Evolutionary conservation across 2,329 filamentous ascomycete species (phyloP).

Genomic region (Beauveria sp.): DNA sequence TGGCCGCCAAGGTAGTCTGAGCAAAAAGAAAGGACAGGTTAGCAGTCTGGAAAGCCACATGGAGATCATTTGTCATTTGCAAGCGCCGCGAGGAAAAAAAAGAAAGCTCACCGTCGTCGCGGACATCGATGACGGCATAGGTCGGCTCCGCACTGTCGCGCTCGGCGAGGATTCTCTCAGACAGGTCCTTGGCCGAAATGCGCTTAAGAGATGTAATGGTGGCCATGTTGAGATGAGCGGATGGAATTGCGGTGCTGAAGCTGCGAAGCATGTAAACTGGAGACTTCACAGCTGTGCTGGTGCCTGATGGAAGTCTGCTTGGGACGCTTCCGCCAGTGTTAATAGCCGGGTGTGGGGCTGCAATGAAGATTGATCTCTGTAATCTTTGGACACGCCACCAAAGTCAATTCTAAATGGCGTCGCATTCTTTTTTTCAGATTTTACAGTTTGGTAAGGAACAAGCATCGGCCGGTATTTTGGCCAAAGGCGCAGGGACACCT

Average conservation of each 20-base stretch:
- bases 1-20: slow-evolving; percentile 86
- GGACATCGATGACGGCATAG: slow-evolving; percentile 79
- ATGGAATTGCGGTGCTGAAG: background rate
- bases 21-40: background rate
- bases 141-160: slow-evolving; percentile 30
- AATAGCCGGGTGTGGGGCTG: background rate
- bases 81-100: background rate
- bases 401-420: too few species aligned
- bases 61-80: background rate
- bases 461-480: too few species aligned
- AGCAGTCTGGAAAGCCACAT: background rate
- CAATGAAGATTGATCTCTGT: too few species aligned
- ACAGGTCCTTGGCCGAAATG: slow-evolving; percentile 62
- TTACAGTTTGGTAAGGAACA: too few species aligned
- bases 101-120: slow-evolving; percentile 60
- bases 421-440: too few species aligned
- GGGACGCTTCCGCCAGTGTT: background rate
- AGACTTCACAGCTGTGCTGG: too few species aligned
- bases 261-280: background rate
- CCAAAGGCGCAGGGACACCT: background rate
- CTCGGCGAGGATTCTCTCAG: slow-evolving; percentile 52
- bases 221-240: background rate
- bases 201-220: slow-evolving; percentile 31
- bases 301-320: background rate
- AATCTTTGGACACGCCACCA: too few species aligned